Evolutionary conservation across 495 filamentous ascomycete species (phyloP).

Genomic region (Aspergillus sclerotiicarbonarius): DNA sequence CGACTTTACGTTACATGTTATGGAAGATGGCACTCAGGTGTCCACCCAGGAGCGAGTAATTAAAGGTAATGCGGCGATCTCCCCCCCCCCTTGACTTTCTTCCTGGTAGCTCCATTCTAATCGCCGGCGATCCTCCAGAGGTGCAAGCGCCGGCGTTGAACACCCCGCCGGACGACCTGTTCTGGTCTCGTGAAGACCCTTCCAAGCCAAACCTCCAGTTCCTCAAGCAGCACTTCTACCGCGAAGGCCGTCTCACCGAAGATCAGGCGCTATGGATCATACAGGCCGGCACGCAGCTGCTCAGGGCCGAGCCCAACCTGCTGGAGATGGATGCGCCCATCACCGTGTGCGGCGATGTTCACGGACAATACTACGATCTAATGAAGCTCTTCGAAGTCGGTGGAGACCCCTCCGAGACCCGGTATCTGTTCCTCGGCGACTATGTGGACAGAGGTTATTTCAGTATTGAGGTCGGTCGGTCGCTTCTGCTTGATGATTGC

Average conservation of each 20-base stretch:
- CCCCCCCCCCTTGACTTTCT: background rate
- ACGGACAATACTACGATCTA: slow-evolving; percentile 97
- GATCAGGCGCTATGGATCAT: slow-evolving; percentile 98
- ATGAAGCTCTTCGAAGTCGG: slow-evolving; percentile 99
- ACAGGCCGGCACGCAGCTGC: slow-evolving; percentile 74
- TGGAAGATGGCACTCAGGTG: slow-evolving; percentile 95
- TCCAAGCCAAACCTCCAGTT: slow-evolving; percentile 89
- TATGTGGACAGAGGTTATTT: slow-evolving; percentile 99
- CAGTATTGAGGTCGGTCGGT: slow-evolving; percentile 74
- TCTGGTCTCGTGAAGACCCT: slow-evolving; percentile 73
- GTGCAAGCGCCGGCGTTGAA: slow-evolving; percentile 95
- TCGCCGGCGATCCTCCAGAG: slow-evolving; percentile 52
- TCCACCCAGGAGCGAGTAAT: slow-evolving; percentile 93
- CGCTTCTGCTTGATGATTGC: slow-evolving; percentile 16
- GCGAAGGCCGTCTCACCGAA: slow-evolving; percentile 93
- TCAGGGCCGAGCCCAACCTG: slow-evolving; percentile 86
- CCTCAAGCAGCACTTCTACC: slow-evolving; percentile 96
- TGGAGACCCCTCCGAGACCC: slow-evolving; percentile 90
- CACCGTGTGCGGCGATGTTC: slow-evolving; percentile 98
- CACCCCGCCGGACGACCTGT: slow-evolving; percentile 80
- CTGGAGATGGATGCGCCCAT: slow-evolving; percentile 99
- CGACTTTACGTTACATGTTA: slow-evolving; percentile 94
- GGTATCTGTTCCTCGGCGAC: slow-evolving; percentile 96
- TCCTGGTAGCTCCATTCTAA: slow-evolving; percentile 6
- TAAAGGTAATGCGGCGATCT: slow-evolving; percentile 66